Evolutionary conservation across 495 filamentous ascomycete species (phyloP), one percentile per base, ranked within the genome.

Genomic region (Tuber melanosporum): DNA sequence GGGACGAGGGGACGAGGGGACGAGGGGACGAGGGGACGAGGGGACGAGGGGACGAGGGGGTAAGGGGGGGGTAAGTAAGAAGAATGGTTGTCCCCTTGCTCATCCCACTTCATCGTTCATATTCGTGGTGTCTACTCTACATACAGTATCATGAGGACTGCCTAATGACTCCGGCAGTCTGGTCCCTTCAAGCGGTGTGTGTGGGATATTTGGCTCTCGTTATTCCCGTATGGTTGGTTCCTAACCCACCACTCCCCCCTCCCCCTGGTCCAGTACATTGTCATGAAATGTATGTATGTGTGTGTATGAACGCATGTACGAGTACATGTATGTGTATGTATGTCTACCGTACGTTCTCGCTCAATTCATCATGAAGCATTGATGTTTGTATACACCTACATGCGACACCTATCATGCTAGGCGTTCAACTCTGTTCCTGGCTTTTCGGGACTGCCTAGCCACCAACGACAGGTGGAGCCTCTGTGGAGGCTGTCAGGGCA

Each of bases 71-170:
- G 12, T 3, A 36, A 5, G 39, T 41, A 41, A 41, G 39, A 41
- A 36, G 5, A 2, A 66, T 6, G 57, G 57, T 66, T 14, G 26
- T 75, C 78, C 77, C 78, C 78, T 80, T 80, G 77, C 78, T 80
- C 78, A 80, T 80, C 78, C 78, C 78, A 80, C 78, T 75, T 77
- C 78, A 80, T 80, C 78, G 78, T 80, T 80, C 77, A 80, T 70
- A 71, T 36, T 66, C 3, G 36, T 66, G 57, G 57, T 66, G 80
- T 80, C 77, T 73, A 26, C 49, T 80, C 77, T 73, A 26, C 49
- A 26, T 47, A 32, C 32, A 32, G 32, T 32, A 47, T 74, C 78
- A 80, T 80, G 78, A 80, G 78, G 78, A 69, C 73, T 80, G 71
- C 78, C 77, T 80, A 79, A 80, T 71, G 77, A 72, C 77, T 80